Evolutionary conservation across 495 filamentous ascomycete species (phyloP).

Genomic region (Ascodesmis nigricans): DNA sequence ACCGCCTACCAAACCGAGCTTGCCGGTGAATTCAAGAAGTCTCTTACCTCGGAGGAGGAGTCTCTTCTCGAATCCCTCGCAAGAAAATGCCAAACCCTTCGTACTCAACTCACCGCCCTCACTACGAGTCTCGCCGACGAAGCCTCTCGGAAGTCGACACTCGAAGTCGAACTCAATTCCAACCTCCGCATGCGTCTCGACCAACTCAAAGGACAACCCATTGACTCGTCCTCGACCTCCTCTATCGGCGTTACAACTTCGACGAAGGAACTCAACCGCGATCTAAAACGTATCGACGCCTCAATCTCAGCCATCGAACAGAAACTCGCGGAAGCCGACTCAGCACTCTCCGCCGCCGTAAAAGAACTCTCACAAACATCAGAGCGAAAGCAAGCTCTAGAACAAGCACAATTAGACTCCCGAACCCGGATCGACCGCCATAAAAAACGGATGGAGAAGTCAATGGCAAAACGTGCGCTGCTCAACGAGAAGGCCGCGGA

Average conservation of each 20-base stretch:
- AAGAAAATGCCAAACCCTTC: slow-evolving; percentile 44
- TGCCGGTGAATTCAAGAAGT: slow-evolving; percentile 74
- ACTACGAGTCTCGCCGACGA: slow-evolving; percentile 52
- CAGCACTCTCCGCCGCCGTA: slow-evolving; percentile 43
- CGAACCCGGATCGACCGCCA: slow-evolving; percentile 62
- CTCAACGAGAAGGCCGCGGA: slow-evolving; percentile 55
- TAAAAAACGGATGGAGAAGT: slow-evolving; percentile 81
- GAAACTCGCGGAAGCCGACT: slow-evolving; percentile 49
- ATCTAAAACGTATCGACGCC: slow-evolving; percentile 54
- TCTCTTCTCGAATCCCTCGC: slow-evolving; percentile 49
- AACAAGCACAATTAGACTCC: slow-evolving; percentile 49
- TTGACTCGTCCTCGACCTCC: no score
- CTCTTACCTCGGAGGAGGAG: slow-evolving; percentile 64
- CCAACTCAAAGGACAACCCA: slow-evolving; percentile 57
- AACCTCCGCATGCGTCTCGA: slow-evolving; percentile 71
- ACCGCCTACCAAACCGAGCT: slow-evolving; percentile 55
- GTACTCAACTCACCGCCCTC: slow-evolving; percentile 49
- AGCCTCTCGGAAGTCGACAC: slow-evolving; percentile 48
- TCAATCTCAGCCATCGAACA: slow-evolving; percentile 37
- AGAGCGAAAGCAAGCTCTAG: slow-evolving; percentile 40
- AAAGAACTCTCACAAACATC: slow-evolving; percentile 37
- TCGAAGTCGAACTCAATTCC: slow-evolving; percentile 70
- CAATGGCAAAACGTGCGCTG: slow-evolving; percentile 62
- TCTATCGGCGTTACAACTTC: no score
- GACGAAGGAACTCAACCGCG: slow-evolving; percentile 60